Percentiles rank a stretch among this genome's conserved stretches.
Conservation (phyloP, 352 stramenopile genomes). For the Phytopythium oedochilum region DNA sequence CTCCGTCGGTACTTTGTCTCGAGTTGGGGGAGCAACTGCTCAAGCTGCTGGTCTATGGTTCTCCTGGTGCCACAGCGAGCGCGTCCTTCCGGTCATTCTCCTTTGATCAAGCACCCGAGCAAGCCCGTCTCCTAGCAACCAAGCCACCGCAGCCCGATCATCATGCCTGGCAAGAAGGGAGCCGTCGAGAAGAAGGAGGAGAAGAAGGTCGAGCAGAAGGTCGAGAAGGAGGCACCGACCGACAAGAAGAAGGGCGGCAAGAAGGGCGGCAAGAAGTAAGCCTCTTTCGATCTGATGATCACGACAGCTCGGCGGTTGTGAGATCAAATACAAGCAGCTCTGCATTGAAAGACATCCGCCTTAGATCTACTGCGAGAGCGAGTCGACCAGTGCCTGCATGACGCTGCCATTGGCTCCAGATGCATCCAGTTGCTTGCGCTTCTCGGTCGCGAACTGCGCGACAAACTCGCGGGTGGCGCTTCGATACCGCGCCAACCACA, state of each 20-base stretch:
- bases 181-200: slow-evolving; percentile 15
- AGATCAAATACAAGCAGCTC: too few relatives aligned
- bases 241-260: slow-evolving; percentile 42
- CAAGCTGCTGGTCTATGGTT: too few relatives aligned
- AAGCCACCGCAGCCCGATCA: not conserved
- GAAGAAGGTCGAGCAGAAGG: slow-evolving; percentile 24
- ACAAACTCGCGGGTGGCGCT: slow-evolving; percentile 20
- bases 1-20: too few relatives aligned
- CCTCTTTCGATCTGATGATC: too few relatives aligned
- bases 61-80: too few relatives aligned
- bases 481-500: slow-evolving; percentile 6
- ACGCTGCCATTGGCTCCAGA: slow-evolving; percentile 13
- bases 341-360: too few relatives aligned
- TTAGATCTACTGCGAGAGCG: slow-evolving; percentile 9
- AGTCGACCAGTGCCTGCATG: slow-evolving; percentile 18
- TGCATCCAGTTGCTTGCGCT: slow-evolving; percentile 9
- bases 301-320: too few relatives aligned
- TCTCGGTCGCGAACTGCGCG: slow-evolving; percentile 14
- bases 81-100: not conserved
- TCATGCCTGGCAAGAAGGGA: slow-evolving; percentile 8
- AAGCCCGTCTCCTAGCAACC: not conserved
- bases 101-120: not conserved
- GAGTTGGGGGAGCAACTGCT: too few relatives aligned
- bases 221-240: slow-evolving; percentile 13
- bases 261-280: slow-evolving; percentile 57